Conservation (phyloP, 352 stramenopile species). For the Globisporangium megalacanthum region DNA sequence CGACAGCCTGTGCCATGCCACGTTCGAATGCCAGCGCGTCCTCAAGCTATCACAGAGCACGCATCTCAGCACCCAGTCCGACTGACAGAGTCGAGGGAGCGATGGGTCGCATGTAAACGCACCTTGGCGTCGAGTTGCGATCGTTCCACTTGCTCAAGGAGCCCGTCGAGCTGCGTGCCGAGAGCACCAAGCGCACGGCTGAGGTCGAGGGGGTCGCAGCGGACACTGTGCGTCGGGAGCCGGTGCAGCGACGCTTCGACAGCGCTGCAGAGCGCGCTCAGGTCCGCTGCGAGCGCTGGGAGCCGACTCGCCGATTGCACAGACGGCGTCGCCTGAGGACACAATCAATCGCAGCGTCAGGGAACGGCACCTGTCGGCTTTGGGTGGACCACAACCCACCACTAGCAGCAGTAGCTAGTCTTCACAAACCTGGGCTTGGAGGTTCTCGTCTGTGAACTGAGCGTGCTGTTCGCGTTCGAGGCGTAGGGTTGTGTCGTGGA, state of each 20-base stretch:
- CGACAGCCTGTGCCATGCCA: constrained; percentile 22
- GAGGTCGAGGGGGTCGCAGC: constrained; percentile 16
- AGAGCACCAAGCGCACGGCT: constrained; percentile 28
- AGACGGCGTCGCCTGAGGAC: constrained; percentile 7
- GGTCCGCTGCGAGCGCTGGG: constrained; percentile 11
- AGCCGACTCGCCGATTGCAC: constrained; percentile 19
- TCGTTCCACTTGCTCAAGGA: constrained; percentile 22
- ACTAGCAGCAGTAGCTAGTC: too few relatives aligned
- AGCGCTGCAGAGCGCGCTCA: constrained; percentile 21
- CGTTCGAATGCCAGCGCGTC: constrained; percentile 23
- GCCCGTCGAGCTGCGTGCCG: constrained; percentile 17
- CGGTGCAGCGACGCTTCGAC: constrained; percentile 31
- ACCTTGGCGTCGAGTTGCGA: constrained; percentile 21
- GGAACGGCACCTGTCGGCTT: too few relatives aligned
- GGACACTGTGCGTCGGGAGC: constrained; percentile 25
- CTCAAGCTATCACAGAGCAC: constrained; percentile 13
- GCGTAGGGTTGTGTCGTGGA: constrained; percentile 35
- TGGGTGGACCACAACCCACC: too few relatives aligned
- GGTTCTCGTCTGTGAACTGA: constrained; percentile 17
- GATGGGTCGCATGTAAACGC: not conserved
- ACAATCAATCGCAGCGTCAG: not conserved
- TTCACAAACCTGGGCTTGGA: constrained; percentile 22
- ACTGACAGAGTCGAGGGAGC: not conserved
- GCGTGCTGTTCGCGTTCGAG: constrained; percentile 36
- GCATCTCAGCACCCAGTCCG: not conserved